Evolutionary conservation across 495 filamentous ascomycete species (phyloP).

Genomic region (Talaromyces thailandensis): DNA sequence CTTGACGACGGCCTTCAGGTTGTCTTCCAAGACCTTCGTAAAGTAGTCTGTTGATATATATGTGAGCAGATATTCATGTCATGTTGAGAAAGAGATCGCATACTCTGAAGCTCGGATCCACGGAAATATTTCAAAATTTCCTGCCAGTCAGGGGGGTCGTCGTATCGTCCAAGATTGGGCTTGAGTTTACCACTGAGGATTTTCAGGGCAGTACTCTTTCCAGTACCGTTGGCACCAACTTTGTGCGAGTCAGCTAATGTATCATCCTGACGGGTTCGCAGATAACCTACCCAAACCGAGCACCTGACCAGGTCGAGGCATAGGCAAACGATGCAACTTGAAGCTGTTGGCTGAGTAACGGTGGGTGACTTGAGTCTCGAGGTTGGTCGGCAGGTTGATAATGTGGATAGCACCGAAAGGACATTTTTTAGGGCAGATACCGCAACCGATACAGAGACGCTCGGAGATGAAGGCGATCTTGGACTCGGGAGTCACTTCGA

Average conservation of each 20-base stretch:
- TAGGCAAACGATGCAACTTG: conserved; percentile 94
- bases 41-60: conserved; percentile 67
- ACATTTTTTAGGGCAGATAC: conserved; percentile 98
- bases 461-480: conserved; percentile 98
- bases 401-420: conserved; percentile 99
- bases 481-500: conserved; percentile 82
- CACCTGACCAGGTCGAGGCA: conserved; percentile 93
- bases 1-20: conserved; percentile 95
- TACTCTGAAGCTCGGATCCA: conserved; percentile 94
- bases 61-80: not conserved
- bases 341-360: conserved; percentile 99
- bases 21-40: conserved; percentile 92
- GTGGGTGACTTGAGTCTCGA: conserved; percentile 95
- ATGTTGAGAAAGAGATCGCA: conserved; percentile 14
- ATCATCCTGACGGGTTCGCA: not conserved
- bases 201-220: conserved; percentile 96
- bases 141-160: conserved; percentile 97
- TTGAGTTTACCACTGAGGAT: conserved; percentile 97
- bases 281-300: conserved; percentile 53
- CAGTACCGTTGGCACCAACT: conserved; percentile 98
- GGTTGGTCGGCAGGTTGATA: conserved; percentile 98
- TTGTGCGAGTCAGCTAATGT: not conserved
- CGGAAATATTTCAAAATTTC: conserved; percentile 97
- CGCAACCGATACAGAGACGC: conserved; percentile 89
- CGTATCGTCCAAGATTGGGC: conserved; percentile 89